phyloP scores from a whole-genome alignment of 2,329 filamentous ascomycete genomes.

The Colletotrichum sp. region DNA sequence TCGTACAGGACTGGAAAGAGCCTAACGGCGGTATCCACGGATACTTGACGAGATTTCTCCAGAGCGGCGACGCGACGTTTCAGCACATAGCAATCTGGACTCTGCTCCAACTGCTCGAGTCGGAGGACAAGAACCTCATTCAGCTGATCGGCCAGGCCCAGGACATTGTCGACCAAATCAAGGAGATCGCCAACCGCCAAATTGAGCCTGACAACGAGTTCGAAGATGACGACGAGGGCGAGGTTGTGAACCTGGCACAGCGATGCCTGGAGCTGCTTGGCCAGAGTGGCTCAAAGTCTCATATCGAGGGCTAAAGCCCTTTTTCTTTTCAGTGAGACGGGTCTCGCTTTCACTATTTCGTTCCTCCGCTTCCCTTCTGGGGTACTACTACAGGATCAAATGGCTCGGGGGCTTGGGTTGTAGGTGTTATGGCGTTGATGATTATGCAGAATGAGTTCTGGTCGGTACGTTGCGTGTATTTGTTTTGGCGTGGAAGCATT shows the following conservation, averaged over 20 bases:
- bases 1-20: conserved; percentile 91
- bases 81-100: conserved; percentile 99
- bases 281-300: conserved; percentile 75
- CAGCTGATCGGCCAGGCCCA: conserved; percentile 87
- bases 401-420: conserved; percentile 3
- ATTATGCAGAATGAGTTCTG: conserved; percentile 22
- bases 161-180: conserved; percentile 91
- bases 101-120: conserved; percentile 91
- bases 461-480: conserved; percentile 20
- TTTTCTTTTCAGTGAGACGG: neutral
- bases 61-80: conserved; percentile 94
- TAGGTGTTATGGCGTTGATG: conserved; percentile 22
- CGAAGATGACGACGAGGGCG: conserved; percentile 88
- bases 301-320: conserved; percentile 74
- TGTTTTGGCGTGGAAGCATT: conserved; percentile 23
- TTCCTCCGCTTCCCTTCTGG: conserved; percentile 8
- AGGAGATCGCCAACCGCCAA: conserved; percentile 86
- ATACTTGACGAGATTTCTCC: conserved; percentile 90
- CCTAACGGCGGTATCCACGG: conserved; percentile 95
- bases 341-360: neutral
- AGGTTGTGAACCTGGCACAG: conserved; percentile 90
- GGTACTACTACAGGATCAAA: conserved; percentile 11
- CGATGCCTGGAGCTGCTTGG: conserved; percentile 87
- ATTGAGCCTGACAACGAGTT: conserved; percentile 87
- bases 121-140: conserved; percentile 89